Evolutionary conservation across 1,284 basidiomycete genomes (phyloP).

Genomic region (Coniophora puteana): DNA sequence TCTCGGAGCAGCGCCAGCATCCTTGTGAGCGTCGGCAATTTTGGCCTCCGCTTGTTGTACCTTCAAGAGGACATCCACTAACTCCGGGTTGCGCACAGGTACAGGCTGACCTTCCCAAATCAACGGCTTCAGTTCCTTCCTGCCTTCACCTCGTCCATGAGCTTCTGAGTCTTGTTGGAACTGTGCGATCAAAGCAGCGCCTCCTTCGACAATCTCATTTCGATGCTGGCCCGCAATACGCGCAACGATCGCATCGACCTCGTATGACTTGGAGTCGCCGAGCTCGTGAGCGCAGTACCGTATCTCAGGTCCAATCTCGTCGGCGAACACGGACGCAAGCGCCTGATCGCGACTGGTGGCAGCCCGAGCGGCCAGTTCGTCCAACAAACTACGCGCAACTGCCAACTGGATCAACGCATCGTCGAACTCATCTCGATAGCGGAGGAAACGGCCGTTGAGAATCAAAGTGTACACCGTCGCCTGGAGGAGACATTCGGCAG

Average conservation of each 20-base stretch:
- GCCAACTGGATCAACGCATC: slow-evolving; percentile 76
- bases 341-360: slow-evolving; percentile 89
- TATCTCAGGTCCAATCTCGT: slow-evolving; percentile 89
- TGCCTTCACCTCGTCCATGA: slow-evolving; percentile 38
- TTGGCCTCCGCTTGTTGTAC: slow-evolving; percentile 77
- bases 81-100: slow-evolving; percentile 86
- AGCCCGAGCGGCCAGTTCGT: slow-evolving; percentile 65
- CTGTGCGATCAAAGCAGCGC: slow-evolving; percentile 51
- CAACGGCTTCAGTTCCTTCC: slow-evolving; percentile 56
- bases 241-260: slow-evolving; percentile 77
- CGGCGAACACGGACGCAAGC: slow-evolving; percentile 79
- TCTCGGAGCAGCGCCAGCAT: slow-evolving; percentile 18
- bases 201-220: slow-evolving; percentile 61
- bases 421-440: slow-evolving; percentile 74
- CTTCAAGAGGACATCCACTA: slow-evolving; percentile 83
- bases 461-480: slow-evolving; percentile 67
- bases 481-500: slow-evolving; percentile 56
- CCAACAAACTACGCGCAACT: slow-evolving; percentile 76
- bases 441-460: slow-evolving; percentile 70
- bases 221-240: slow-evolving; percentile 64
- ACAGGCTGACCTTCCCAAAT: slow-evolving; percentile 83
- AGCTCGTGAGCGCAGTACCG: slow-evolving; percentile 91
- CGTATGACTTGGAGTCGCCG: slow-evolving; percentile 71
- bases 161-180: slow-evolving; percentile 44
- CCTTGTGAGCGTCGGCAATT: slow-evolving; percentile 32